Evolutionary conservation across 306 rosid species (phyloP), one percentile per base, ranked within the genome.

Genomic region (Calophaca sinica): DNA sequence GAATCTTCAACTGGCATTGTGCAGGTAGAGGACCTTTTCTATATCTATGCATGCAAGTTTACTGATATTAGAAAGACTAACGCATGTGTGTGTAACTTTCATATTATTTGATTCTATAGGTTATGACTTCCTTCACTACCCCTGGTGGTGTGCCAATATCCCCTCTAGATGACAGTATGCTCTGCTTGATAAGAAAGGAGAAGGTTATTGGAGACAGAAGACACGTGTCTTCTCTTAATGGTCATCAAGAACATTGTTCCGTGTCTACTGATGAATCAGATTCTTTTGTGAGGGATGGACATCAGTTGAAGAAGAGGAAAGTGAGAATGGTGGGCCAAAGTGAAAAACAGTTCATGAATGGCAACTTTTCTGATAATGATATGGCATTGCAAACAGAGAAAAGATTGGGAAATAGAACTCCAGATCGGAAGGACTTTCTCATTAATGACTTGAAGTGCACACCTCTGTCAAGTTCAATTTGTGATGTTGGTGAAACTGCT

Each of bases 1-100:
- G 88, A 89, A 79, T 89, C 98, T 84, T 90, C 96, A 75, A 80
- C 90, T 48, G 75, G 86, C 67, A 90, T 93, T 78, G 86, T 93
- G 81, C 90, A 85, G 98, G 98, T 93, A 71, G 65, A 10, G 46
- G 42, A 28, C 9, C 13, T 41, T 49, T 71, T 10, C 12, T 55
- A 26, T 54, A 10, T 70, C 41, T 54, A 53, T 54, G 74, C 29
- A 14, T 51, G 5, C 54, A n/a, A 49, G 54, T 49, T 5, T 9
- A 51, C 6, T 20, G 4, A 52, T 32, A 52, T 52, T 52, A 15
- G 32, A 15, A 15, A 52, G 2, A 52, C 31, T 51, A 26, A 20
- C 14, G 32, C 14, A 0, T 15, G 32, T 14, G 28, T 44, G 9
- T 52, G 1, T 52, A 15, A 52, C 32, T 52, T 39, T 12, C 6